Evolutionary conservation across 192 early-diverging fungal species (phyloP), one percentile per base, ranked within the genome.

Genomic region (Chytriomyces sp.): DNA sequence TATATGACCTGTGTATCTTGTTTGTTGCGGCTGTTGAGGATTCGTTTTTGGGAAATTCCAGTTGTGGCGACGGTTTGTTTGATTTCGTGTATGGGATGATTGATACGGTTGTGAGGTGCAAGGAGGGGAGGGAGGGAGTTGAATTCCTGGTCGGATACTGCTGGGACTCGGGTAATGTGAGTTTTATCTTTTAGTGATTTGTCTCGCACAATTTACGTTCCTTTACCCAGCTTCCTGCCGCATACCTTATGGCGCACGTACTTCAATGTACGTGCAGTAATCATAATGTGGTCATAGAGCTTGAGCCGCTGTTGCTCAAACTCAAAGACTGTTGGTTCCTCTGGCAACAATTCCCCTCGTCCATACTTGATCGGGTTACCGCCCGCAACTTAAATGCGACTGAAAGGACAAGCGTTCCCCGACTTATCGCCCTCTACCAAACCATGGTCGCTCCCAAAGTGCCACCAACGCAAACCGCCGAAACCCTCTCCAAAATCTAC

Each of bases 371-470:
- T 17, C 7, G 26, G 8, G 7, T 64, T 2, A 22, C 63, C 19
- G 34, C 63, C 19, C 6, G 7, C 6, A 40, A 8, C 14, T 28
- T 64, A 7, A 34, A 39, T 52, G 34, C 22, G 33, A 41, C 63
- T 7, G 63, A 64, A 49, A 39, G 34, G 34, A 64, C 63, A 1
- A 64, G 63, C 40, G 30, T 52, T 6, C 63, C 63, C 17, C 63
- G 63, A 26, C 12, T 64, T 14, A 64, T 64, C 19, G 63, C 63
- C 3, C 63, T 64, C 22, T 52, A 49, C 44, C 39, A 64, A 64
- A n/a, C 32, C 28, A 28, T 6, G 7, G 6, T 61, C 28, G 12
- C 59, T 32, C 3, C 7, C 3, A 34, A 30, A 14, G 28, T 58
- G 12, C 56, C 22, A 14, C 1, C 59, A 36, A 17, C 7, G 38